These are phyloP conservation scores for Syncephalastrum contaminatum DNA, from an alignment of 371 early-diverging fungal species.

Conservation along the genomic window DNA sequence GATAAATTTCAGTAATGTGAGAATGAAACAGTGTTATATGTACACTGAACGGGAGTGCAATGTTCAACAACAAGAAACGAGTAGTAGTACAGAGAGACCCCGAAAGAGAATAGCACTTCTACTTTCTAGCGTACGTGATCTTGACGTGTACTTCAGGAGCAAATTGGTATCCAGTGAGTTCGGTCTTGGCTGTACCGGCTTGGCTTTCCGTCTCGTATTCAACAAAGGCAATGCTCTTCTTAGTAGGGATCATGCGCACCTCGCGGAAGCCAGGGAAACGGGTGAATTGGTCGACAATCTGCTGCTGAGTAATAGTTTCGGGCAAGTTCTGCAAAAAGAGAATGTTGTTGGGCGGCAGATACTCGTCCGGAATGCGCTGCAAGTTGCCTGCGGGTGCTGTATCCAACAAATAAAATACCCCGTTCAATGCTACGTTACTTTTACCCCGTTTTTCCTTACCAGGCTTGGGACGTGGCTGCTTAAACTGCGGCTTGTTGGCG, in stretches of 20 bases:
- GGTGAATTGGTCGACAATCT: slow-evolving; percentile 68
- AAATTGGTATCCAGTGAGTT: slow-evolving; percentile 77
- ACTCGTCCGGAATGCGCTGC: slow-evolving; percentile 66
- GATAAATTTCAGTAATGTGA: not conserved
- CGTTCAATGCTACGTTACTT: not conserved
- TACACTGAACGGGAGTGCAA: slow-evolving; percentile 37
- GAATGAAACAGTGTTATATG: not conserved
- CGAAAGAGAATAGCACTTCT: slow-evolving; percentile 14
- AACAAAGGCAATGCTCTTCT: slow-evolving; percentile 89
- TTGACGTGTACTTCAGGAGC: slow-evolving; percentile 73
- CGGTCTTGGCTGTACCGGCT: slow-evolving; percentile 75
- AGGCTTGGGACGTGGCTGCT: slow-evolving; percentile 16
- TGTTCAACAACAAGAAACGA: slow-evolving; percentile 18
- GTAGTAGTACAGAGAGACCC: slow-evolving; percentile 2
- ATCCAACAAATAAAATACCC: slow-evolving; percentile 2
- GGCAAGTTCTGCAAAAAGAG: slow-evolving; percentile 92
- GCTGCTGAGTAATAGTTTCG: slow-evolving; percentile 60
- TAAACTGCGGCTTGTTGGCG: slow-evolving; percentile 42
- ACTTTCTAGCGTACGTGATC: slow-evolving; percentile 80
- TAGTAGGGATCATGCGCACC: slow-evolving; percentile 86
- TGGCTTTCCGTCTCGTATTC: slow-evolving; percentile 86
- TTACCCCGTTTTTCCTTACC: not conserved
- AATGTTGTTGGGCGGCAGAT: slow-evolving; percentile 80
- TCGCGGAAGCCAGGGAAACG: slow-evolving; percentile 86
- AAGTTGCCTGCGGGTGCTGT: slow-evolving; percentile 12